These are phyloP conservation scores for Sophora flavescens DNA, from an alignment of 306 rosid genomes.

Conservation along the genomic window DNA sequence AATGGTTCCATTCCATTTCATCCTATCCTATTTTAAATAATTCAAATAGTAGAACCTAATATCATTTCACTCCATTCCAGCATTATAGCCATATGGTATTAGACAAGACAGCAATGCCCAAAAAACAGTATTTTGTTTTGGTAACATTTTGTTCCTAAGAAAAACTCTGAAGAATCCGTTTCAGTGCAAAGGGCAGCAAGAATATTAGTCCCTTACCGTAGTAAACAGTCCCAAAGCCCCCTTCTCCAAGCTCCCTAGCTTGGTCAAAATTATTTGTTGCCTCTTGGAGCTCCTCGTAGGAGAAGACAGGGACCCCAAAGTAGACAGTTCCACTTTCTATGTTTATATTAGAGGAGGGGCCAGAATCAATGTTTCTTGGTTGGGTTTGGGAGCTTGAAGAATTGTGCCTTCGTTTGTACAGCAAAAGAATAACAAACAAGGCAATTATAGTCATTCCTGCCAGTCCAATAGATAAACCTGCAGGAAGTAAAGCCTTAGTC, in stretches of 20 bases:
- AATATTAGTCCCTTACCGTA: conserved; percentile 33
- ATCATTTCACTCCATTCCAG: too few relatives aligned
- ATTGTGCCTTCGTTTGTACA: conserved; percentile 13
- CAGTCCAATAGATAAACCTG: conserved; percentile 38
- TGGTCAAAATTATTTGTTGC: conserved; percentile 67
- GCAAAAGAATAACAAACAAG: neutral
- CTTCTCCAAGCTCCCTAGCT: conserved; percentile 63
- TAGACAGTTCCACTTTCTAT: conserved; percentile 34
- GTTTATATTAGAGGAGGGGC: neutral
- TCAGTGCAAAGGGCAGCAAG: neutral
- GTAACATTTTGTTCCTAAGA: neutral
- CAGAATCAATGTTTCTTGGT: conserved; percentile 15
- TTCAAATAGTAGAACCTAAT: too few relatives aligned
- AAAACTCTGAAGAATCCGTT: neutral
- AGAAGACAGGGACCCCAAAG: conserved; percentile 47
- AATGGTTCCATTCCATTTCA: too few relatives aligned
- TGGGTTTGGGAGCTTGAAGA: neutral
- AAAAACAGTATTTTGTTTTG: too few relatives aligned
- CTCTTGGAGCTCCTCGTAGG: conserved; percentile 49
- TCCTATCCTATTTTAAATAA: neutral
- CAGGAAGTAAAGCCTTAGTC: neutral
- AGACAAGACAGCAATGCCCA: too few relatives aligned
- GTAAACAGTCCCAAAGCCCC: conserved; percentile 56
- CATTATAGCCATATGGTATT: too few relatives aligned
- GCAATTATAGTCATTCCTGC: neutral